Percentiles rank a stretch among this genome's conserved stretches.
Evolutionary conservation across 768 basidiomycete genomes (phyloP).

Genomic region (Pleurotus giganteus): DNA sequence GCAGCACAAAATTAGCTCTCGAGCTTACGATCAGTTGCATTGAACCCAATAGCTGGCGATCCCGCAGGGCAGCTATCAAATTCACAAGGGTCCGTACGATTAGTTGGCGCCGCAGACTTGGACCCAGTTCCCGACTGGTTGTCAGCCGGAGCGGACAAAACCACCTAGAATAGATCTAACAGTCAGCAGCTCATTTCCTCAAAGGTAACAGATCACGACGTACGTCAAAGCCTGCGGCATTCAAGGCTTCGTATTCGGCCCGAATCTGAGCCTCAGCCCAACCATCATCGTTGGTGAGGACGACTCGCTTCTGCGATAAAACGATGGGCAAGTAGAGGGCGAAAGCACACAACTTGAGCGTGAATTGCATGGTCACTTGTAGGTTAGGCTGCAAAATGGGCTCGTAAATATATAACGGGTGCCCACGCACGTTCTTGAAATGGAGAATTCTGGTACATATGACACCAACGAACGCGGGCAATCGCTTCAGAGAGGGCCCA

Average conservation of each 20-base stretch:
- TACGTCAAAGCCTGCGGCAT: slow-evolving; percentile 36
- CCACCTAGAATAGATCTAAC: slow-evolving; percentile 25
- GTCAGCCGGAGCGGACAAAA: slow-evolving; percentile 41
- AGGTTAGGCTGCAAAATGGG: background rate
- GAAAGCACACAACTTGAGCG: background rate
- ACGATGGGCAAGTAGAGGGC: background rate
- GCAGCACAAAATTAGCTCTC: background rate
- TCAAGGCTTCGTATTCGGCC: slow-evolving; percentile 36
- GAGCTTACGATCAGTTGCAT: slow-evolving; percentile 35
- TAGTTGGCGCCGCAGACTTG: slow-evolving; percentile 26
- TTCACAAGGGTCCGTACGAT: slow-evolving; percentile 34
- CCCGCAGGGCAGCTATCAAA: slow-evolving; percentile 40
- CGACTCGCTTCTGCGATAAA: background rate
- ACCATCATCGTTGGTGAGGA: slow-evolving; percentile 6
- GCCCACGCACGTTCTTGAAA: background rate
- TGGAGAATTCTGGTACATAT: background rate
- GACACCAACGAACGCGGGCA: no score
- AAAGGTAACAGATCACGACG: slow-evolving; percentile 4
- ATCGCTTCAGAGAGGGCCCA: no score
- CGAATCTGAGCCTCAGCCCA: slow-evolving; percentile 49
- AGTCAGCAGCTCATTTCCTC: background rate
- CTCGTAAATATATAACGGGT: background rate
- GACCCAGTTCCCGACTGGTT: slow-evolving; percentile 43
- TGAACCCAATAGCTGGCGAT: slow-evolving; percentile 37
- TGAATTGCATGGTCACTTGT: background rate